A percentile compares a stretch with the other conserved stretches of the same genome.
These are phyloP conservation scores for Linnemannia hyalina DNA, from an alignment of 192 early-diverging fungal genomes.

Conservation along the genomic window DNA sequence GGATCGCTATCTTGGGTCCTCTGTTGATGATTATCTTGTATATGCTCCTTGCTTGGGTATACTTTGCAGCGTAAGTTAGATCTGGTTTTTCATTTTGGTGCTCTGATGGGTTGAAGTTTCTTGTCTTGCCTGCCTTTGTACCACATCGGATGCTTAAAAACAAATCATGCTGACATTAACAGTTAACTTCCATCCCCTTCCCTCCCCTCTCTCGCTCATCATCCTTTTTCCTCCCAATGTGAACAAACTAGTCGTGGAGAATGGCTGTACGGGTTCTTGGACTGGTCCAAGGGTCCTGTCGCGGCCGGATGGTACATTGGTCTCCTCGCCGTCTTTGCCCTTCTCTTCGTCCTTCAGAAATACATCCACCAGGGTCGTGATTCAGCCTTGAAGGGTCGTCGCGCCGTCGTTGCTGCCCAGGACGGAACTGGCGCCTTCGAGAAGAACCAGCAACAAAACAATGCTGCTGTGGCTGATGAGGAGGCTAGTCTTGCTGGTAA, in stretches of 20 bases:
- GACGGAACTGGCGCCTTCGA: slow-evolving; percentile 23
- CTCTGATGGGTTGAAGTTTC: not conserved
- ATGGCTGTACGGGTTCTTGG: slow-evolving; percentile 53
- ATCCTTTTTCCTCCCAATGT: not conserved
- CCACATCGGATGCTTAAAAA: not conserved
- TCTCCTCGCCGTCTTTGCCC: slow-evolving; percentile 25
- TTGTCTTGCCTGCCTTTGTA: not conserved
- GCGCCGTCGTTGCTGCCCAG: slow-evolving; percentile 10
- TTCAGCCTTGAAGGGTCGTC: slow-evolving; percentile 1
- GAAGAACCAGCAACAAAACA: not conserved
- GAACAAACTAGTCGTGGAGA: slow-evolving; percentile 21
- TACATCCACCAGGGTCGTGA: slow-evolving; percentile 47
- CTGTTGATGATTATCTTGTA: slow-evolving; percentile 48
- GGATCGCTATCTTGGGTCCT: slow-evolving; percentile 27
- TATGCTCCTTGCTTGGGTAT: slow-evolving; percentile 56
- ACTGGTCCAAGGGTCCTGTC: slow-evolving; percentile 40
- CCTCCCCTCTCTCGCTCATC: not conserved
- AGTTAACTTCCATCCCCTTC: not conserved
- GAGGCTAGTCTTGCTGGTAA: not conserved
- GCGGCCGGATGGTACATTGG: slow-evolving; percentile 49
- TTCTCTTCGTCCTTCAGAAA: slow-evolving; percentile 41
- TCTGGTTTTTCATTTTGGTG: not conserved
- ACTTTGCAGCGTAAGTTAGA: slow-evolving; percentile 46
- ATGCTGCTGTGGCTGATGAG: not conserved
- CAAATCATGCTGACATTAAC: not conserved